Conservation (phyloP, 2,329 filamentous ascomycete species). For the Trichoderma lentiforme region DNA sequence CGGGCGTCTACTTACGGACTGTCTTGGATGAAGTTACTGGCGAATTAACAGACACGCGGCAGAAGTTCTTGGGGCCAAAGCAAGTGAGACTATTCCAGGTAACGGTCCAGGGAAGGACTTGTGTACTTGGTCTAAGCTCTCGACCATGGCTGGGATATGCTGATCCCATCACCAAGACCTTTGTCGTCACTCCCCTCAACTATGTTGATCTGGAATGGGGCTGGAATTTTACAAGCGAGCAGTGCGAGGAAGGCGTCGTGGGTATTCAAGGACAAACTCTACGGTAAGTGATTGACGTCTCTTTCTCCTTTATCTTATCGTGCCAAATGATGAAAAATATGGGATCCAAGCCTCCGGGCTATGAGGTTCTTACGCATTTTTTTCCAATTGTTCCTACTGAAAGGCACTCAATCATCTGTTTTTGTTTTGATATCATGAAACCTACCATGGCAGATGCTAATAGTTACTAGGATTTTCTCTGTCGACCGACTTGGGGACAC, state of each 20-base stretch:
- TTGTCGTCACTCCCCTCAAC: constrained; percentile 87
- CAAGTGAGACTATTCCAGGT: constrained; percentile 87
- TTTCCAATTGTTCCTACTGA: constrained; percentile 99
- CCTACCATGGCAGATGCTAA: constrained; percentile 9
- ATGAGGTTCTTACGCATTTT: constrained; percentile 56
- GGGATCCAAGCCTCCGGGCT: constrained; percentile 54
- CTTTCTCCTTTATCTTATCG: constrained; percentile 30
- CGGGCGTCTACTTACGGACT: constrained; percentile 91
- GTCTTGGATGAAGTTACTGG: constrained; percentile 94
- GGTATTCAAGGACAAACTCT: constrained; percentile 87
- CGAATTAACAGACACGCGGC: constrained; percentile 89
- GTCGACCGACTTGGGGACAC: constrained; percentile 84
- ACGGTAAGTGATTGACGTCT: constrained; percentile 55
- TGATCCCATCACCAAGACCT: constrained; percentile 79
- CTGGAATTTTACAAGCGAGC: constrained; percentile 94
- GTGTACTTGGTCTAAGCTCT: constrained; percentile 85
- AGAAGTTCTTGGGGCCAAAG: constrained; percentile 89
- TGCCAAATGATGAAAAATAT: constrained; percentile 60
- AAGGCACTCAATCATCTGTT: constrained; percentile 31
- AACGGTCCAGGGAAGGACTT: constrained; percentile 78
- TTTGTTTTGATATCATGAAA: neutral
- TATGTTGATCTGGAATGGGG: constrained; percentile 88
- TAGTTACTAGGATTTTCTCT: constrained; percentile 69
- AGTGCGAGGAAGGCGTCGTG: constrained; percentile 90
- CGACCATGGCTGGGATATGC: constrained; percentile 96